Conservation (phyloP, 176 grass and related monocot species). For the Rhynchospora pubera region DNA sequence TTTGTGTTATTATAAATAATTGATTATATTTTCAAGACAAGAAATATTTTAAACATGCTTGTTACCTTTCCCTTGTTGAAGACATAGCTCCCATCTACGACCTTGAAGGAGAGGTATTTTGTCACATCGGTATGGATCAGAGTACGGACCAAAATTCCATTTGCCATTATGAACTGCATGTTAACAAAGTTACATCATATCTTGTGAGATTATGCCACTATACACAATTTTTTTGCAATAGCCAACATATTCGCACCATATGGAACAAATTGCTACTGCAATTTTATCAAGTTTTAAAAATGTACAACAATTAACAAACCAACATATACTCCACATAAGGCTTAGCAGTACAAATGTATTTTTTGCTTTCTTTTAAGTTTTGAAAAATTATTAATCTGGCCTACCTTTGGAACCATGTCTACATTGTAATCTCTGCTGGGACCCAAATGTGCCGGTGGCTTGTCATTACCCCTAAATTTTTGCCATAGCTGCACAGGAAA, state of each 20-base stretch:
- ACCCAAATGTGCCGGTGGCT: constrained; percentile 64
- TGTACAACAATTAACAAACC: not conserved
- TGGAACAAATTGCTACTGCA: not conserved
- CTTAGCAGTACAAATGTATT: not conserved
- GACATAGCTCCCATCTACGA: constrained; percentile 76
- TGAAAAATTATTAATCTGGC: not conserved
- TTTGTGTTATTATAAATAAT: not conserved
- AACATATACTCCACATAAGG: constrained; percentile 8
- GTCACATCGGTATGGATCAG: constrained; percentile 82
- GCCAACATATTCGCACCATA: not conserved
- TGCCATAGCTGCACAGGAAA: constrained; percentile 64
- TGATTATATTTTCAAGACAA: not conserved
- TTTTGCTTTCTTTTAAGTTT: not conserved
- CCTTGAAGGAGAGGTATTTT: constrained; percentile 84
- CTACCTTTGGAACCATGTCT: constrained; percentile 91
- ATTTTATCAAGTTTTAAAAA: constrained; percentile 17
- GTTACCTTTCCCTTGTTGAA: constrained; percentile 83
- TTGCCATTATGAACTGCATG: constrained; percentile 88
- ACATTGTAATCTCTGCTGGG: constrained; percentile 92
- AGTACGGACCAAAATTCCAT: constrained; percentile 67
- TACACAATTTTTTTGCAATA: not conserved
- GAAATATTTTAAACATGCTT: not conserved
- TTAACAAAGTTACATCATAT: not conserved
- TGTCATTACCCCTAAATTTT: constrained; percentile 86
- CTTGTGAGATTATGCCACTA: constrained; percentile 2